These are phyloP conservation scores for Fagus sylvatica DNA, from an alignment of 306 rosid species.

Conservation along the genomic window DNA sequence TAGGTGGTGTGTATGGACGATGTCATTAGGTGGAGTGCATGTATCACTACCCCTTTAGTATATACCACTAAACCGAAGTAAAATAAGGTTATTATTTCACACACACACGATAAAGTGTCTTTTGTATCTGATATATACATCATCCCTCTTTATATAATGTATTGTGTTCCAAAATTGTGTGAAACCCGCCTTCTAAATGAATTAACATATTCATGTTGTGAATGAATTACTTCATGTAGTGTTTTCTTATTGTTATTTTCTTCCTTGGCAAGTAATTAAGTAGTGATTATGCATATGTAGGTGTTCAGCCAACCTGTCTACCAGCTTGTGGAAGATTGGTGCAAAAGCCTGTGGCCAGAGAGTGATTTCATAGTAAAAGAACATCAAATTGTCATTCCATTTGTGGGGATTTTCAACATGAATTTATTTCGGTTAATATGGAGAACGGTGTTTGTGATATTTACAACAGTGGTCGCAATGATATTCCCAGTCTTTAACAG, in stretches of 20 bases:
- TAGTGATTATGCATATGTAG: constrained; percentile 14
- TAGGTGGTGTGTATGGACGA: too few species aligned
- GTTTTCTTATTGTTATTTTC: neutral
- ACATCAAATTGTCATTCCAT: constrained; percentile 26
- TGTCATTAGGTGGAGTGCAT: too few species aligned
- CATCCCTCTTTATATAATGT: too few species aligned
- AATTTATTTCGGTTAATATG: constrained; percentile 42
- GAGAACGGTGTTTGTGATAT: constrained; percentile 47
- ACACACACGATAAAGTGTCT: too few species aligned
- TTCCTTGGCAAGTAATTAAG: neutral
- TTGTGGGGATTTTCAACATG: constrained; percentile 35
- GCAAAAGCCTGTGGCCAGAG: constrained; percentile 37
- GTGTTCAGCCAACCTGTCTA: constrained; percentile 39
- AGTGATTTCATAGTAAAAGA: constrained; percentile 41
- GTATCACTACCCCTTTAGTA: too few species aligned
- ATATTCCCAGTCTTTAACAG: constrained; percentile 64
- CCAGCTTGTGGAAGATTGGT: constrained; percentile 28
- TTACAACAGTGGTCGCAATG: constrained; percentile 33
- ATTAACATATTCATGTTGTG: too few species aligned
- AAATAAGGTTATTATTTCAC: too few species aligned
- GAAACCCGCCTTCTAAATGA: too few species aligned
- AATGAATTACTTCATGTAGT: too few species aligned
- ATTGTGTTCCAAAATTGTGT: too few species aligned
- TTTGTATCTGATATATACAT: too few species aligned
- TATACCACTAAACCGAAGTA: too few species aligned